Base-by-base conservation (phyloP, 1,139 yeast genomes). In the Citeromyces hawaiiensis region DNA sequence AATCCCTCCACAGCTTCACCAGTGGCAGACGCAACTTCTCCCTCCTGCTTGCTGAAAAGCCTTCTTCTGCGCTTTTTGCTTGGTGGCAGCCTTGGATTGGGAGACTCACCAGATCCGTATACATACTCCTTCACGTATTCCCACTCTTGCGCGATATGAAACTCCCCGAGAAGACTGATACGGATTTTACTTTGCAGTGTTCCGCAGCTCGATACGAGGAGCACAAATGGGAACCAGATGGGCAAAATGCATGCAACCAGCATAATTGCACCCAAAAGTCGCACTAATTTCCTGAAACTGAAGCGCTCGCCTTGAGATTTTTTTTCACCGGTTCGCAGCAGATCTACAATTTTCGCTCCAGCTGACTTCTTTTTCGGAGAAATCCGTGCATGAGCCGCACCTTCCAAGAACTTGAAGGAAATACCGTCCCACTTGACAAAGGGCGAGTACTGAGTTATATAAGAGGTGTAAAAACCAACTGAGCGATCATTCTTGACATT, bases 401-500 rank as follows among this genome's bases (percentile, higher is more conserved):
- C 59, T 23, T 60, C 54, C 35, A 70, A 48, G 45, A 63, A 72
- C 38, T 62, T 58, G 30, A 72, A 52, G 38, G 64, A 58, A 31
- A 70, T 53, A 7, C 48, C 45, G 21, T 61, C 57, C 64, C 70
- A 66, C 35, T 62, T 57, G 16, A 63, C 68, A 47, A 72, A 72
- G 0, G 76, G 75, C 7, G 72, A 60, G 46, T 63, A 68, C 4
- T 65, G 62, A 9, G 76, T 64, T 40, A 72, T 71, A 48, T 56
- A 72, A 1, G 75, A 63, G 0, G 79, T 72, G 51, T 64, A 68
- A 49, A 72, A 72, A 4, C 76, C 63, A 31, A 72, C 79, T 0
- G 75, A 61, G 39, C 78, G 65, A 55, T 88, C 97, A 54, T 83
- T 80, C 42, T 76, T 69, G 15, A 82, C 70, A 56, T 88, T 88